These are phyloP conservation scores for Russula griseocarnosa DNA, from an alignment of 768 basidiomycete species.

Conservation along the genomic window DNA sequence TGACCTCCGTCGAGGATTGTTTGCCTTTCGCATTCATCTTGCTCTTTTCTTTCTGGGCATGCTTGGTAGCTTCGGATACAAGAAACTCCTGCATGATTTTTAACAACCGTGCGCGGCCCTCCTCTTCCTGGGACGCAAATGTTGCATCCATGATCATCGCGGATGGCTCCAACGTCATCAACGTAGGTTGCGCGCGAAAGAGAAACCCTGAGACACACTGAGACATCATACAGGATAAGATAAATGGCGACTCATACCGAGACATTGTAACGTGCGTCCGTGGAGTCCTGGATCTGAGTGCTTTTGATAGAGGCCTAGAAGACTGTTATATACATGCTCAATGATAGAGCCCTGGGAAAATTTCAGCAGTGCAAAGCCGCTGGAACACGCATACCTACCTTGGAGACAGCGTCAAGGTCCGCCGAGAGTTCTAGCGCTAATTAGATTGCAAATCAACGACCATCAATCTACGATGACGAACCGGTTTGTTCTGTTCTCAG, in stretches of 20 bases:
- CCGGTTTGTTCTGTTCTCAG: slow-evolving; percentile 59
- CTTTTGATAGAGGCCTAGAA: slow-evolving; percentile 71
- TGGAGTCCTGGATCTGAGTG: slow-evolving; percentile 55
- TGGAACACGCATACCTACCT: slow-evolving; percentile 5
- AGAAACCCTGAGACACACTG: slow-evolving; percentile 62
- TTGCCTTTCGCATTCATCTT: slow-evolving; percentile 39
- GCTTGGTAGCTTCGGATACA: slow-evolving; percentile 75
- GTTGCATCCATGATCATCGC: slow-evolving; percentile 85
- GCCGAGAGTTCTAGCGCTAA: slow-evolving; percentile 17
- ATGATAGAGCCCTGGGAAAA: slow-evolving; percentile 58
- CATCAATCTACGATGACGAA: slow-evolving; percentile 36
- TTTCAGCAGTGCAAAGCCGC: not conserved
- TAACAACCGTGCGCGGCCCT: slow-evolving; percentile 67
- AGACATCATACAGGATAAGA: slow-evolving; percentile 7
- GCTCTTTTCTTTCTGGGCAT: slow-evolving; percentile 67
- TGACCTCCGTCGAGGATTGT: slow-evolving; percentile 48
- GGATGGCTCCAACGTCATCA: slow-evolving; percentile 82
- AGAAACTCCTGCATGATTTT: slow-evolving; percentile 93
- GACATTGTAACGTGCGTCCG: slow-evolving; percentile 74
- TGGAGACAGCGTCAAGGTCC: slow-evolving; percentile 27
- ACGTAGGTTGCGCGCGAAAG: slow-evolving; percentile 84
- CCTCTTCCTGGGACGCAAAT: slow-evolving; percentile 70
- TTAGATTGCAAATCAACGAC: not conserved
- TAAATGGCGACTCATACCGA: slow-evolving; percentile 53
- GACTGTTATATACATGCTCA: slow-evolving; percentile 74